These are phyloP conservation scores for Polyplosphaeria fusca DNA, from an alignment of 495 filamentous ascomycete species.

Conservation along the genomic window DNA sequence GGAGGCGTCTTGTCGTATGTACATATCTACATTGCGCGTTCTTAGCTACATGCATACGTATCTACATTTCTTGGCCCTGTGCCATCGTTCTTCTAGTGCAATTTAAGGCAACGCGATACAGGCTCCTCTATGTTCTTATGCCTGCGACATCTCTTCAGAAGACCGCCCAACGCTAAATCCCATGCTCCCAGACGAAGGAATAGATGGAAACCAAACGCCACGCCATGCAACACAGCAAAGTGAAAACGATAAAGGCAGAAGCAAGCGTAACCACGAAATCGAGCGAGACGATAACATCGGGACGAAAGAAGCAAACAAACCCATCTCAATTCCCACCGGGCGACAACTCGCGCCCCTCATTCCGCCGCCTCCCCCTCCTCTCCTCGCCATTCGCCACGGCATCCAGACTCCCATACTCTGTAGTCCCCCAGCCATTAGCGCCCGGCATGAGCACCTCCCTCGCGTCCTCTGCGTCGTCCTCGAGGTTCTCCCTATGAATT, in stretches of 20 bases:
- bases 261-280: not conserved
- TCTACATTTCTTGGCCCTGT: no score
- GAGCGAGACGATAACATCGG: not conserved
- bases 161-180: no score
- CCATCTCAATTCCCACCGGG: not conserved
- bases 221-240: not conserved
- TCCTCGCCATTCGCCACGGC: not conserved
- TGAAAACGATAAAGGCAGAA: not conserved
- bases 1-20: not conserved
- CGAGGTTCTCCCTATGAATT: slow-evolving; percentile 36
- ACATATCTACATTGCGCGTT: not conserved
- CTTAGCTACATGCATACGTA: not conserved
- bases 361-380: slow-evolving; percentile 3
- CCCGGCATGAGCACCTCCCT: slow-evolving; percentile 39
- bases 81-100: no score
- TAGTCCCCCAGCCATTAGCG: slow-evolving; percentile 18
- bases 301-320: no score
- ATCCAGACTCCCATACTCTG: slow-evolving; percentile 22
- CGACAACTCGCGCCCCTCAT: not conserved
- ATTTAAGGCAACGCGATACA: no score
- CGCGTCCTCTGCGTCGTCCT: slow-evolving; percentile 42
- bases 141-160: no score
- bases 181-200: no score
- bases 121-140: no score
- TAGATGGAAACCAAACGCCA: not conserved